A percentile compares a stretch with the other conserved stretches of the same genome.
phyloP scores from a whole-genome alignment of 805 yeast species.

The Suhomyces kilbournensis region DNA sequence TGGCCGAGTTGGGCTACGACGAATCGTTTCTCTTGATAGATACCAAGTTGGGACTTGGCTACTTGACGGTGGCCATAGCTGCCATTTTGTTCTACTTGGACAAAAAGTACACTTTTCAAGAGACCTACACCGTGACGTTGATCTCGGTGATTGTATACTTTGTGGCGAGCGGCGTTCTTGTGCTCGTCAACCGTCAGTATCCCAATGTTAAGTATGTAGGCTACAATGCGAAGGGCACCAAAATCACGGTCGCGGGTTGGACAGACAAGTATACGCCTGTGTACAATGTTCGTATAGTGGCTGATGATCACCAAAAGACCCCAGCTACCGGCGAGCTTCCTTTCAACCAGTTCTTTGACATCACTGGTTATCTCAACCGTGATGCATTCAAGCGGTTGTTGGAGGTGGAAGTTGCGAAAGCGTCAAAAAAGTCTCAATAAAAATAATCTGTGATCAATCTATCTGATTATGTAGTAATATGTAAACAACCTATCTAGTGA shows the following conservation, averaged over 20 bases:
- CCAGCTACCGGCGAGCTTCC: slow-evolving; percentile 21
- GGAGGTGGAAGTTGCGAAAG: slow-evolving; percentile 16
- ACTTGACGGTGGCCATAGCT: slow-evolving; percentile 44
- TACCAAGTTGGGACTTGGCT: slow-evolving; percentile 48
- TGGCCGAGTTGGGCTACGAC: slow-evolving; percentile 44
- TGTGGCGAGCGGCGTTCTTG: slow-evolving; percentile 30
- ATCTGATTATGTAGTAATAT: too few relatives aligned
- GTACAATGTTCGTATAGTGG: slow-evolving; percentile 35
- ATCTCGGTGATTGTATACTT: slow-evolving; percentile 38
- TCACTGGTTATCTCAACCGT: slow-evolving; percentile 43
- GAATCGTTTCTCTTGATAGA: slow-evolving; percentile 48
- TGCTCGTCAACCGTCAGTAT: slow-evolving; percentile 32
- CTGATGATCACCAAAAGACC: slow-evolving; percentile 22
- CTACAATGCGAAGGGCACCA: slow-evolving; percentile 23
- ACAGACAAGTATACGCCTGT: slow-evolving; percentile 46
- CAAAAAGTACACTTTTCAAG: slow-evolving; percentile 45
- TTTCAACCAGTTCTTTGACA: slow-evolving; percentile 44
- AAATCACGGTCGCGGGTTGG: slow-evolving; percentile 39
- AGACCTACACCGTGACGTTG: slow-evolving; percentile 34
- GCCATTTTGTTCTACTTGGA: slow-evolving; percentile 48
- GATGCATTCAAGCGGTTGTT: slow-evolving; percentile 29
- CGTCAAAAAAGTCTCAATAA: slow-evolving; percentile 3
- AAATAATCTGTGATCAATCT: too few relatives aligned
- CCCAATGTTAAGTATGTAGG: slow-evolving; percentile 51
- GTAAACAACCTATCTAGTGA: too few relatives aligned